Conservation (phyloP, 345 rosid species). For the Acer campestre region DNA sequence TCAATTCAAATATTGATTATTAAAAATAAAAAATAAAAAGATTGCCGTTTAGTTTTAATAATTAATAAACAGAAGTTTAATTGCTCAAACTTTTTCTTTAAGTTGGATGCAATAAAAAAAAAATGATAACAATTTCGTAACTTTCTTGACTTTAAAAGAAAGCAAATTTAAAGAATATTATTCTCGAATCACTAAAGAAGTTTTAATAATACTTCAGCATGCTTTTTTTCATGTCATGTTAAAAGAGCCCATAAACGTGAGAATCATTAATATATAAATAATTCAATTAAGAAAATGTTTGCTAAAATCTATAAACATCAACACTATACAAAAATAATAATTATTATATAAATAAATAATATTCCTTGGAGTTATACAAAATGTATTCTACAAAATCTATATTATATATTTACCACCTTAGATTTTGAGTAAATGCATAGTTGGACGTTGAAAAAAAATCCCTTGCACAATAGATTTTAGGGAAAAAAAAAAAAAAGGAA, state of each 20-base stretch:
- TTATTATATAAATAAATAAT: no score
- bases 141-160: slow-evolving; percentile 33
- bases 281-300: background rate
- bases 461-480: no score
- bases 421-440: background rate
- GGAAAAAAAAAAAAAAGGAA: no score
- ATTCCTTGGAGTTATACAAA: background rate
- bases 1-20: no score
- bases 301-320: background rate
- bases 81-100: slow-evolving; percentile 11
- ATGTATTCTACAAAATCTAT: no score
- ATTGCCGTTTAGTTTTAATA: no score
- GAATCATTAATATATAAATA: background rate
- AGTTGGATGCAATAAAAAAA: slow-evolving; percentile 5
- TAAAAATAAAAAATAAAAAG: no score
- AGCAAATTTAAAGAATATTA: slow-evolving; percentile 34
- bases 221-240: slow-evolving; percentile 17
- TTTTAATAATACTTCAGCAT: background rate
- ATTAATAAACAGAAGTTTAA: background rate
- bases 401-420: no score
- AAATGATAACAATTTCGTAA: background rate
- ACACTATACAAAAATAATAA: background rate
- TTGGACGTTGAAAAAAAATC: no score
- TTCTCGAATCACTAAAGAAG: slow-evolving; percentile 26
- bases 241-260: background rate